phyloP scores from a whole-genome alignment of 257 asterid species.

The Nicotiana otophora region DNA sequence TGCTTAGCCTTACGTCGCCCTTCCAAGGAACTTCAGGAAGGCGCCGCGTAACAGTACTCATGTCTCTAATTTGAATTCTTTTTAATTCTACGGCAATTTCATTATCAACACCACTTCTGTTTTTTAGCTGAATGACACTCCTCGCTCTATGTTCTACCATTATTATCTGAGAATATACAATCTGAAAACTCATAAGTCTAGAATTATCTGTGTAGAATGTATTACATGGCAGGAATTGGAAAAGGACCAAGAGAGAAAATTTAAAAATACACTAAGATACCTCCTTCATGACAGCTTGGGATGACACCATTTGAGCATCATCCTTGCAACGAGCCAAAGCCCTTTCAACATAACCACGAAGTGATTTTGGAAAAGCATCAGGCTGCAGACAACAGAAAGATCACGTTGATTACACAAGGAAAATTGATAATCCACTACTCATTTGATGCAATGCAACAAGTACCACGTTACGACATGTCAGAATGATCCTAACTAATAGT shows the following conservation, averaged over 20 bases:
- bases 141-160: neutral
- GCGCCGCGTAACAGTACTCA: too few relatives aligned
- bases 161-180: neutral
- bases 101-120: neutral
- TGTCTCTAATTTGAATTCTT: neutral
- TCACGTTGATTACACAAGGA: constrained; percentile 14
- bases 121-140: neutral
- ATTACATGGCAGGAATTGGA: neutral
- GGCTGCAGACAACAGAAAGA: constrained; percentile 53
- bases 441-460: constrained; percentile 8
- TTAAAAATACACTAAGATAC: constrained; percentile 31
- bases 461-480: constrained; percentile 2
- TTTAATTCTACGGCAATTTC: neutral
- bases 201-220: neutral
- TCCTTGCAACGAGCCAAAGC: constrained; percentile 94
- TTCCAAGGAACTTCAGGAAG: too few relatives aligned
- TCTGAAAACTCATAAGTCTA: neutral
- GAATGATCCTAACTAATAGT: neutral
- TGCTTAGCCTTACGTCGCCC: too few relatives aligned
- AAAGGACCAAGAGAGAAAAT: neutral
- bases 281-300: constrained; percentile 90
- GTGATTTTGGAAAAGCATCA: constrained; percentile 75
- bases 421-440: neutral
- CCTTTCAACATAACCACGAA: constrained; percentile 98
- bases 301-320: constrained; percentile 70